These are phyloP conservation scores for Brettanomyces bruxellensis DNA, from an alignment of 805 yeast genomes.

Conservation along the genomic window DNA sequence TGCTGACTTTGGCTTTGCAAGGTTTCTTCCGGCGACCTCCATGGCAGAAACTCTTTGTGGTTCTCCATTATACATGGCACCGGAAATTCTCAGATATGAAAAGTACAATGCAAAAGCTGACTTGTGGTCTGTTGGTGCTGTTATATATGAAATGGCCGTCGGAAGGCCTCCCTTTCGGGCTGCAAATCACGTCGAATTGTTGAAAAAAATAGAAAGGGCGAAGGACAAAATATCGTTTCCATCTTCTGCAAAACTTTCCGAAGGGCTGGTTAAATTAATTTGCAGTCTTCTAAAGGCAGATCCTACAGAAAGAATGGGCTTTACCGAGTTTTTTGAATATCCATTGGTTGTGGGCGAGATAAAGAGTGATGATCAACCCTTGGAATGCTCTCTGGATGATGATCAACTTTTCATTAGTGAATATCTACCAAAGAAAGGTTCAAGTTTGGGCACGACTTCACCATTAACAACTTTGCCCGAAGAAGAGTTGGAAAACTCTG, in stretches of 20 bases:
- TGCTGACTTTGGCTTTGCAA: constrained; percentile 97
- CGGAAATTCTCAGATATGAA: constrained; percentile 88
- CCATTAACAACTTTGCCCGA: not conserved
- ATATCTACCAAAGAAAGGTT: constrained; percentile 32
- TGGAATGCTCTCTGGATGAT: constrained; percentile 59
- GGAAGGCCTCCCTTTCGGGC: constrained; percentile 98
- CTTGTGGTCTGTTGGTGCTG: constrained; percentile 97
- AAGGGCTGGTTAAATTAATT: constrained; percentile 59
- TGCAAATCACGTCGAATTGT: constrained; percentile 81
- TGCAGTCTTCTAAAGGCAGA: constrained; percentile 70
- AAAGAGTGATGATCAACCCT: constrained; percentile 43
- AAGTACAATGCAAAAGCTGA: constrained; percentile 97
- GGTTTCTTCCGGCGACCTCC: constrained; percentile 86
- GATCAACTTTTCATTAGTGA: constrained; percentile 82
- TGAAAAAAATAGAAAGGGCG: constrained; percentile 75
- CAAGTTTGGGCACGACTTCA: not conserved
- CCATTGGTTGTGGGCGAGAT: constrained; percentile 46
- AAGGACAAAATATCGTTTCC: constrained; percentile 79
- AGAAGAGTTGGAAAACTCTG: not conserved
- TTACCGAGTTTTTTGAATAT: constrained; percentile 77
- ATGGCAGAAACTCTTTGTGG: constrained; percentile 98
- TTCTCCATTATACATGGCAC: constrained; percentile 97
- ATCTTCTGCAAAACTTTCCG: constrained; percentile 50
- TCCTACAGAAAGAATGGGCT: constrained; percentile 83
- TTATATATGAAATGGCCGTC: constrained; percentile 86